These are phyloP conservation scores for Neurospora tetrasperma DNA, from an alignment of 495 filamentous ascomycete genomes.

Conservation along the genomic window DNA sequence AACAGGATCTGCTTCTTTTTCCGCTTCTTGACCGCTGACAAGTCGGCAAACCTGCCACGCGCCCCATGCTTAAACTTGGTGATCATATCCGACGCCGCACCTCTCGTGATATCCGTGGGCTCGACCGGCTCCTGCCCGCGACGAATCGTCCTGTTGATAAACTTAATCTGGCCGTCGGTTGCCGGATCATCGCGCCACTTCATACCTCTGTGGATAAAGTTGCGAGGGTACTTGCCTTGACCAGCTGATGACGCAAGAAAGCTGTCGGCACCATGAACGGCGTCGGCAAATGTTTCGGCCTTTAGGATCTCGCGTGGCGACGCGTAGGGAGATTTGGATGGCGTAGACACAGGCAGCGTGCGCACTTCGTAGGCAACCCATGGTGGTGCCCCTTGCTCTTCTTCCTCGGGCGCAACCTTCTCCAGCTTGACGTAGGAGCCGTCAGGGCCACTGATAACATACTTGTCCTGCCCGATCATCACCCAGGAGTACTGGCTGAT, in stretches of 20 bases:
- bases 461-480: constrained; percentile 50
- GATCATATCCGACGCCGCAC: constrained; percentile 83
- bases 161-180: constrained; percentile 54
- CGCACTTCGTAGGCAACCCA: constrained; percentile 31
- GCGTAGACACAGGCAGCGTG: constrained; percentile 20
- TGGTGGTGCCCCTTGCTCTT: not conserved
- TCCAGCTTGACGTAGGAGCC: constrained; percentile 58
- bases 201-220: constrained; percentile 46
- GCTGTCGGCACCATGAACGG: constrained; percentile 65
- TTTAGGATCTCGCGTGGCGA: constrained; percentile 54
- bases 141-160: constrained; percentile 56
- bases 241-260: not conserved
- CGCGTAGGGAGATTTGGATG: constrained; percentile 46
- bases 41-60: constrained; percentile 51
- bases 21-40: constrained; percentile 40
- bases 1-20: constrained; percentile 31
- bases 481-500: constrained; percentile 77
- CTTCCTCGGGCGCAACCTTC: constrained; percentile 17
- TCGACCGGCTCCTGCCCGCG: constrained; percentile 44
- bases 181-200: constrained; percentile 60
- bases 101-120: constrained; percentile 56
- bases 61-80: constrained; percentile 82
- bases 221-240: constrained; percentile 45
- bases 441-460: constrained; percentile 47
- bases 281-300: constrained; percentile 51